Percentiles rank a stretch among this genome's conserved stretches.
Conservation (phyloP, 169 alveolate genomes). For the Eimeria zaria region DNA sequence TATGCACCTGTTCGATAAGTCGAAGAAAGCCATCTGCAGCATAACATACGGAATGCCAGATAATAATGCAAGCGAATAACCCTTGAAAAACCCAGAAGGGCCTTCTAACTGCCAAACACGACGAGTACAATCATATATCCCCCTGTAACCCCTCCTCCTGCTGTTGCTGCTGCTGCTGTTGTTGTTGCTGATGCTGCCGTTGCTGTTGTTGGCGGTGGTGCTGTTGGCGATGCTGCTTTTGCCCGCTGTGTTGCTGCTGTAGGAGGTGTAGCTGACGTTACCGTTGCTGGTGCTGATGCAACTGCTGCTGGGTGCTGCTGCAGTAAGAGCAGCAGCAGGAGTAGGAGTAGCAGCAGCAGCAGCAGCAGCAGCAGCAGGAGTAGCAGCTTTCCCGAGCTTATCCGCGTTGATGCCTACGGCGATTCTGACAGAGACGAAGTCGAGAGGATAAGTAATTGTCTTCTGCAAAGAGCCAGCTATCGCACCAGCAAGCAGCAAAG, state of each 20-base stretch:
- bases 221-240: not conserved
- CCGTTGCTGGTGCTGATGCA: not conserved
- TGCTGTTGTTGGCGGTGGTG: not conserved
- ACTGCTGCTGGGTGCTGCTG: not conserved
- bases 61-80: conserved; percentile 90
- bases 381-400: conserved; percentile 78
- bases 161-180: conserved; percentile 11
- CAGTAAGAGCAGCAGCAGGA: no score
- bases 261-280: not conserved
- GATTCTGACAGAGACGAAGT: conserved; percentile 92
- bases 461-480: conserved; percentile 93
- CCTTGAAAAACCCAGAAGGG: conserved; percentile 92
- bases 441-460: conserved; percentile 92
- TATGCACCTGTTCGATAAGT: conserved; percentile 86
- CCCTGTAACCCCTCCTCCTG: conserved; percentile 72
- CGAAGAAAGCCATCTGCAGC: conserved; percentile 93
- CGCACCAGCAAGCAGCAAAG: conserved; percentile 91
- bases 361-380: no score
- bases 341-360: not conserved
- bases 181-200: not conserved
- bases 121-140: conserved; percentile 87
- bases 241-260: no score
- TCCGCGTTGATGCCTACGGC: conserved; percentile 93
- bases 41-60: conserved; percentile 95
- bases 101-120: conserved; percentile 92